These are phyloP conservation scores for Pseudopediastrum boryanum DNA, from an alignment of 139 green algal genomes.

Conservation along the genomic window DNA sequence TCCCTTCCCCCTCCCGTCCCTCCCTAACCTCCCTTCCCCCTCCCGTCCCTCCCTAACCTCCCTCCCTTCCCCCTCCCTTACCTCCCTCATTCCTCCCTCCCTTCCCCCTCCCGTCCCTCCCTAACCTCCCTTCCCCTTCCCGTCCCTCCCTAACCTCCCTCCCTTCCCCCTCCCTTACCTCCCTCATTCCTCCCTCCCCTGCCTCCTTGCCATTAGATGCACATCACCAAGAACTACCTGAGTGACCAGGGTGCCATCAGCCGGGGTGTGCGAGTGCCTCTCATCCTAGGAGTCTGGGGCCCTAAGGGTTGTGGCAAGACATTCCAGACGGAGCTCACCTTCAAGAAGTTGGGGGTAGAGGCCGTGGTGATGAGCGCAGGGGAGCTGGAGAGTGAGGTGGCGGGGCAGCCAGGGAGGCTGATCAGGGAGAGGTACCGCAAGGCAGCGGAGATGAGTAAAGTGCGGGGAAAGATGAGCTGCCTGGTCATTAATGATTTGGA, in stretches of 20 bases:
- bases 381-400: conserved; percentile 81
- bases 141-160: no score
- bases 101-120: no score
- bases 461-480: conserved; percentile 77
- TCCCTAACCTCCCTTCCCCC: no score
- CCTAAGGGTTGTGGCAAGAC: conserved; percentile 75
- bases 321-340: conserved; percentile 89
- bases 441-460: conserved; percentile 66
- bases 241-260: conserved; percentile 59
- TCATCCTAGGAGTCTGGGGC: conserved; percentile 80
- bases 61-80: no score
- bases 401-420: conserved; percentile 66
- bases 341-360: conserved; percentile 90
- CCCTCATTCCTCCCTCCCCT: no score
- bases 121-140: no score
- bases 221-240: conserved; percentile 92
- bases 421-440: conserved; percentile 86
- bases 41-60: no score
- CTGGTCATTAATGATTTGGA: conserved; percentile 95
- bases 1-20: no score
- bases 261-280: conserved; percentile 57
- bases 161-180: no score
- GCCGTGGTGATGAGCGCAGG: conserved; percentile 87
- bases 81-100: no score
- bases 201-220: no score